Evolutionary conservation across 2,329 filamentous ascomycete species (phyloP), one percentile per base, ranked within the genome.

Genomic region (Claviceps cyperi): DNA sequence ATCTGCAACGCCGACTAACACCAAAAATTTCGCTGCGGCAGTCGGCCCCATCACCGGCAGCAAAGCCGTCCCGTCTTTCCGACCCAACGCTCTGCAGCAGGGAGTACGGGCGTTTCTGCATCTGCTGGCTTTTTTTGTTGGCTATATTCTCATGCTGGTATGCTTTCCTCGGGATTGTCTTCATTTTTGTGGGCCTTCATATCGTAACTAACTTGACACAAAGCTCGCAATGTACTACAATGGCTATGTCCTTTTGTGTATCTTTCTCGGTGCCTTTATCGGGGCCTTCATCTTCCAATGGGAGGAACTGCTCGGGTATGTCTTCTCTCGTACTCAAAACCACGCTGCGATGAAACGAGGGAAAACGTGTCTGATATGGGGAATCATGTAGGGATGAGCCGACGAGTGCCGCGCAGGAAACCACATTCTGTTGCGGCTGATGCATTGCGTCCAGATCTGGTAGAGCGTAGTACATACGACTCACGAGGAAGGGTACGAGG

Each of bases 231-330:
- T 78, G 74, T 78, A 79, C 62, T 80, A 75, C 66, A 80, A 79
- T 57, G 78, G 81, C 9, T 92, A 87, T 65, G 75, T 92, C 54
- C 86, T 92, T 63, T 82, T 91, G 52, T 86, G 80, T 57, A 87
- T 92, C 62, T 78, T 91, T 54, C 76, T 91, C 50, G 87, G 87
- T 1, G 79, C 83, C 0, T 87, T 79, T 55, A 51, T 90, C 5
- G 87, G 86, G 15, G 73, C 76, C 13, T 86, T 89, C 55, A 60
- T 86, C 52, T 91, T 87, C 62, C 77, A 80, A 32, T 90, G 84
- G 83, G 83, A 85, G 61, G 67, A 63, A 0, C 58, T 78, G 15
- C 54, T 59, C 7, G 53, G 56, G 62, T 66, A 57, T 51, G 62
- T 58, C 14, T 7, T 8, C 14, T 4, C 5, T 11, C 32, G 39